These are phyloP conservation scores for Betula pendula DNA, from an alignment of 306 rosid species.

Conservation along the genomic window DNA sequence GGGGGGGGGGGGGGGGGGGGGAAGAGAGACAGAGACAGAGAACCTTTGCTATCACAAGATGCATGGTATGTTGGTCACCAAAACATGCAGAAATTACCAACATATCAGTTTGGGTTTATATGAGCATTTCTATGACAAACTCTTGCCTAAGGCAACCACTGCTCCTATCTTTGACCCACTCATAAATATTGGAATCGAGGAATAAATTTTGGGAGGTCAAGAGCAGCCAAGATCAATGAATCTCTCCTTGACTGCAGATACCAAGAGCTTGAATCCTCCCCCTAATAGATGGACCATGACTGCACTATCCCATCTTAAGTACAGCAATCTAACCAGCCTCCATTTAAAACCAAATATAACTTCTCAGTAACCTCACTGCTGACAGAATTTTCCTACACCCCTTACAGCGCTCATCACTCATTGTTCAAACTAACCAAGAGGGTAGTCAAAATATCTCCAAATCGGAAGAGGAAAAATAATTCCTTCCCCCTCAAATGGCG, in stretches of 20 bases:
- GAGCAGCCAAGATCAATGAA: constrained; percentile 5
- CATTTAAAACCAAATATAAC: background rate
- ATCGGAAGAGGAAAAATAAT: no score
- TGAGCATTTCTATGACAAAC: constrained; percentile 3
- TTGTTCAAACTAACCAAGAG: background rate
- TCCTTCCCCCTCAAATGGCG: no score
- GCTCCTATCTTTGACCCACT: background rate
- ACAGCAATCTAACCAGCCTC: background rate
- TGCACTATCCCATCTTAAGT: background rate
- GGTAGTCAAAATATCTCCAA: no score
- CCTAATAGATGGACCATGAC: background rate
- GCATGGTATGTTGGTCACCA: background rate
- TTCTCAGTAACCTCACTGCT: background rate
- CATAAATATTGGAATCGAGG: background rate
- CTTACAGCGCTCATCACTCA: background rate
- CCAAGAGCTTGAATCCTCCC: background rate
- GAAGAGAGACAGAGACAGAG: no score
- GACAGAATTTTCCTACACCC: background rate
- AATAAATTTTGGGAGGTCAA: background rate
- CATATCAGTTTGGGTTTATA: constrained; percentile 6
- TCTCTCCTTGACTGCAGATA: background rate
- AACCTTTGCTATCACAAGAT: background rate
- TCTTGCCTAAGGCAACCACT: background rate
- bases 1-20: background rate
- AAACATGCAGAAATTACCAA: constrained; percentile 10